Conservation (phyloP, 1,284 basidiomycete genomes). For the Trichosporon sp. region DNA sequence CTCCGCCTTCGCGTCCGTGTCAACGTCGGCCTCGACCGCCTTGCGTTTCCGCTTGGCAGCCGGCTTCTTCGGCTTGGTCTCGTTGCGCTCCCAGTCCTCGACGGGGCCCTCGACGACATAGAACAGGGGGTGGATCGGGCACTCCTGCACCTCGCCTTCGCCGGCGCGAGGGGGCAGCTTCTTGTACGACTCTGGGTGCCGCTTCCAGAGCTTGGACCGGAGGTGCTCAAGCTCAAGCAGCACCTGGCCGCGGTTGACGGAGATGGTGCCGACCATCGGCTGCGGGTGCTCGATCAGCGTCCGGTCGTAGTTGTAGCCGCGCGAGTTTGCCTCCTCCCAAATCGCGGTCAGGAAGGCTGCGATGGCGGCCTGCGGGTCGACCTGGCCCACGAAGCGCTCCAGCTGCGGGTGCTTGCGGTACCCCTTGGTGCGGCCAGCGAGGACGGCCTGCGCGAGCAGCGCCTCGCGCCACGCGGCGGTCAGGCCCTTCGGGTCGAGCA, state of each 20-base stretch:
- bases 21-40: background rate
- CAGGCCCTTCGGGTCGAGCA: conserved; percentile 8
- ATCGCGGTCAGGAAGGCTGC: conserved; percentile 8
- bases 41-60: background rate
- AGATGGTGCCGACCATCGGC: background rate
- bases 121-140: background rate
- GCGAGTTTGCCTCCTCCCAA: background rate
- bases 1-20: background rate
- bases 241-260: conserved; percentile 4
- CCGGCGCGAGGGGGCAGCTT: background rate
- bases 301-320: conserved; percentile 8
- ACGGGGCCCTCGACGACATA: conserved; percentile 6
- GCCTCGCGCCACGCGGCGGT: conserved; percentile 12
- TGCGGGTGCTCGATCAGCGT: background rate
- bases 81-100: conserved; percentile 10
- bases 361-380: conserved; percentile 8
- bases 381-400: background rate
- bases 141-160: background rate
- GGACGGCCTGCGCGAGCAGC: conserved; percentile 11
- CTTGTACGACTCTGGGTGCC: background rate
- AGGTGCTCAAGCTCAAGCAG: conserved; percentile 10
- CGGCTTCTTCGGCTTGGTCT: background rate
- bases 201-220: background rate
- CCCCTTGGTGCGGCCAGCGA: conserved; percentile 8
- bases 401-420: conserved; percentile 12